Conservation (phyloP, 2,329 filamentous ascomycete species). For the Cladosporium velox region DNA sequence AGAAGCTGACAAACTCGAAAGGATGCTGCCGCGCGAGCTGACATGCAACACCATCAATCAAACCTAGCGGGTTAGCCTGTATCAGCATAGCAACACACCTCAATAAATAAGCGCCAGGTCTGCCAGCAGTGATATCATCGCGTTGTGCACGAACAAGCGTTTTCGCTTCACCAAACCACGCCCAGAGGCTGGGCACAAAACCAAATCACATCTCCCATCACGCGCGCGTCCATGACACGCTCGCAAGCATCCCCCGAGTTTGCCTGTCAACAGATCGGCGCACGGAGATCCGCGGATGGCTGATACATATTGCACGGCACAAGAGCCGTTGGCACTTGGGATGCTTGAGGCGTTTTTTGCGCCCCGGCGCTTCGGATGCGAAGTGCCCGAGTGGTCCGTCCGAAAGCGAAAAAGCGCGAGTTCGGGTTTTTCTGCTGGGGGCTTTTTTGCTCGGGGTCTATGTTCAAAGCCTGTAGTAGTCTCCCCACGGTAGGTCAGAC, state of each 20-base stretch:
- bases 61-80: neutral
- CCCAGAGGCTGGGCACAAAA: neutral
- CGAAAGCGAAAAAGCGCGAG: conserved; percentile 11
- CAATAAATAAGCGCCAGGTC: neutral
- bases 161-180: neutral
- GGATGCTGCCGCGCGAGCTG: neutral
- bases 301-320: conserved; percentile 7
- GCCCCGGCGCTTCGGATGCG: conserved; percentile 7
- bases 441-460: neutral
- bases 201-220: neutral
- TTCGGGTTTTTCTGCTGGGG: neutral
- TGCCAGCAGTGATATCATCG: neutral
- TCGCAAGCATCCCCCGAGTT: neutral
- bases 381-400: neutral
- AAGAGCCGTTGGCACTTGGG: neutral
- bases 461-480: neutral
- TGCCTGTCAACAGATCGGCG: conserved; percentile 9
- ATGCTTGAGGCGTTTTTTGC: neutral
- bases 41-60: neutral
- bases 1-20: neutral
- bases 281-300: conserved; percentile 3
- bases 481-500: no score
- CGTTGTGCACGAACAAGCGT: neutral
- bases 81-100: neutral
- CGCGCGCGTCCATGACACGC: neutral